Evolutionary conservation across 1,139 yeast species (phyloP), one percentile per base, ranked within the genome.

Genomic region (Scheffersomyces parashehatae): DNA sequence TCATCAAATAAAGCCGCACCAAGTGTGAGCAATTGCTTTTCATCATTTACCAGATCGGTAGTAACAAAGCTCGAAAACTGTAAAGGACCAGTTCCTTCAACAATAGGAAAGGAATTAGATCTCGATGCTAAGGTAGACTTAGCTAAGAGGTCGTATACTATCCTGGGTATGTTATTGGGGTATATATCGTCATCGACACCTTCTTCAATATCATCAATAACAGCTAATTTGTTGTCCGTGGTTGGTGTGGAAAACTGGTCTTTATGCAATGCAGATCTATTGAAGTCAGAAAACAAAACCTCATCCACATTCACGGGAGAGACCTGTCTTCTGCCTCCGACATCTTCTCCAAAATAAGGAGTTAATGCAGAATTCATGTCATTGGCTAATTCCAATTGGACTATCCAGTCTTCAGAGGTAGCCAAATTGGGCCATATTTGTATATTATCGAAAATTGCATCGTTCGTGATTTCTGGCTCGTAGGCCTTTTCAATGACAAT

Each of bases 401-500:
- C 73, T 24, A 79, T 68, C 91, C 93, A 86, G 52, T 82, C 77
- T 35, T 72, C 71, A 2, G 87, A 73, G 0, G 74, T 69, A 0
- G 83, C 77, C 34, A 81, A 66, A 34, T 70, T 65, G 2, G 72
- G 66, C 36, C 59, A 55, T 8, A 56, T 58, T 46, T 61, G 67
- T 36, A 73, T 64, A 4, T 45, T 52, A 38, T 68, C 64, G 50
- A 73, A 73, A 0, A 58, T 58, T 5, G 55, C 52, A 5, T 64
- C 73, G 43, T 66, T 63, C 1, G 59, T 47, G 15, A 74, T 59
- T 62, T 67, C 83, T 0, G 93, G 93, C 60, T 86, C 95, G 54
- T 79, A 85, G 1, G 82, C 85, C 54, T 82, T 84, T 50, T 83
- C 87, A 40, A 77, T 72, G 7, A 82, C 73, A 12, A 82, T 68